Percentiles rank a stretch among this genome's conserved stretches.
Evolutionary conservation across 2,329 filamentous ascomycete genomes (phyloP).

Genomic region (Aspergillus sp.): DNA sequence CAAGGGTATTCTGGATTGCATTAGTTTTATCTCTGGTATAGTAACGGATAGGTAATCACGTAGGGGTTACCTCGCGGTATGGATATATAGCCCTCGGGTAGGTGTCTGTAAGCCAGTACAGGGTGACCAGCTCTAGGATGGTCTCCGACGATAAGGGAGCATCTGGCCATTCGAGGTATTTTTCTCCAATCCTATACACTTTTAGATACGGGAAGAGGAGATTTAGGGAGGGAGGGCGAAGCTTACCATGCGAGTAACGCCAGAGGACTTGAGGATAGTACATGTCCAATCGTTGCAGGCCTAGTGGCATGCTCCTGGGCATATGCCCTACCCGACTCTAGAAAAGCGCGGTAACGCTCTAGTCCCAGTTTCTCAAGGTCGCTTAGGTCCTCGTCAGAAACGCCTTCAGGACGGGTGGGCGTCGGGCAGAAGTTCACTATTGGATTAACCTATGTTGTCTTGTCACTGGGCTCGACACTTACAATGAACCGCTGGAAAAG

Average conservation of each 20-base stretch:
- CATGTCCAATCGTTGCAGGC: slow-evolving; percentile 41
- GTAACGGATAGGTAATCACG: neutral
- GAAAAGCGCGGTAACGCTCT: slow-evolving; percentile 26
- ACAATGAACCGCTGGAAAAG: slow-evolving; percentile 34
- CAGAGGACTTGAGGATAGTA: slow-evolving; percentile 37
- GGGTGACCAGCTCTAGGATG: slow-evolving; percentile 40
- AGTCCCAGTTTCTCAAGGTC: slow-evolving; percentile 37
- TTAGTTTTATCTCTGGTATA: neutral
- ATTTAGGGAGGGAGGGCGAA: neutral
- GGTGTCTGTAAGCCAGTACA: slow-evolving; percentile 47
- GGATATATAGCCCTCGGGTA: slow-evolving; percentile 41
- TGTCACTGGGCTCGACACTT: slow-evolving; percentile 12
- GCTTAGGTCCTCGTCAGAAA: slow-evolving; percentile 28
- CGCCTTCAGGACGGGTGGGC: slow-evolving; percentile 25
- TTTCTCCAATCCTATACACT: slow-evolving; percentile 45
- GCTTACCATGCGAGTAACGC: slow-evolving; percentile 39
- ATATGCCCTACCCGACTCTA: slow-evolving; percentile 29
- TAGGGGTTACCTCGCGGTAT: slow-evolving; percentile 35
- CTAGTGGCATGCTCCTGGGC: slow-evolving; percentile 36
- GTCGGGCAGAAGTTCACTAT: slow-evolving; percentile 37
- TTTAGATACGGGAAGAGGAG: neutral
- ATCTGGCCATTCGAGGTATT: slow-evolving; percentile 46
- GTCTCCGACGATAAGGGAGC: slow-evolving; percentile 33
- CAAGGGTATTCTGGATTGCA: slow-evolving; percentile 10
- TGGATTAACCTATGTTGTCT: neutral